Evolutionary conservation across 495 filamentous ascomycete genomes (phyloP).

Genomic region (Zalerion maritima): DNA sequence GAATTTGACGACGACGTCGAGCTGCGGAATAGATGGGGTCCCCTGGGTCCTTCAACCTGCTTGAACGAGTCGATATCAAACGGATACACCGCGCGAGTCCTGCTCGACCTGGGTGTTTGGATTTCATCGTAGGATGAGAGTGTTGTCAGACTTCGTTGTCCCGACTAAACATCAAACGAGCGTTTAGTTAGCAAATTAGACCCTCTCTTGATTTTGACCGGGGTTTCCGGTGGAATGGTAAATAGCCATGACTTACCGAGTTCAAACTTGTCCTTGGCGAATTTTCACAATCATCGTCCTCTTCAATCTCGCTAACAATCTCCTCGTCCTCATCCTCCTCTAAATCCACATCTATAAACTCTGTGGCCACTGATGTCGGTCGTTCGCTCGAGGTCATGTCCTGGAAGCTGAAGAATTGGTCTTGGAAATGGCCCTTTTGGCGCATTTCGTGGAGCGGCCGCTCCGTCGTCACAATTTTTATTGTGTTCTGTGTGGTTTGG

Average conservation of each 20-base stretch:
- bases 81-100: conserved; percentile 17
- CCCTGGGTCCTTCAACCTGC: conserved; percentile 61
- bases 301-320: conserved; percentile 36
- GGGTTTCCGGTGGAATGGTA: conserved; percentile 1
- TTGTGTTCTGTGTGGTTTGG: conserved; percentile 1
- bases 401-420: conserved; percentile 34
- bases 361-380: conserved; percentile 50
- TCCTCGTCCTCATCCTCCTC: conserved; percentile 45
- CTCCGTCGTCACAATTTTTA: not conserved
- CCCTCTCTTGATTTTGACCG: not conserved
- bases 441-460: conserved; percentile 27
- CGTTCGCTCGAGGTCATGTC: conserved; percentile 24
- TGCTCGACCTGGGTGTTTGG: conserved; percentile 48
- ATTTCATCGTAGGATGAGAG: conserved; percentile 63
- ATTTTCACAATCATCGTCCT: conserved; percentile 48
- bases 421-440: conserved; percentile 27
- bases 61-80: conserved; percentile 28
- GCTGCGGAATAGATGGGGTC: conserved; percentile 77
- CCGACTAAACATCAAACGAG: no score
- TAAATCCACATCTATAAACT: conserved; percentile 63
- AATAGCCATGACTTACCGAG: conserved; percentile 36
- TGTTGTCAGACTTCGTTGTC: conserved; percentile 55
- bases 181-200: conserved; percentile 13
- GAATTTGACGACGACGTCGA: conserved; percentile 33
- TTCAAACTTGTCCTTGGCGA: conserved; percentile 51